Evolutionary conservation across 2,329 filamentous ascomycete genomes (phyloP).

Genomic region (Ophidiomyces ophidiicola): DNA sequence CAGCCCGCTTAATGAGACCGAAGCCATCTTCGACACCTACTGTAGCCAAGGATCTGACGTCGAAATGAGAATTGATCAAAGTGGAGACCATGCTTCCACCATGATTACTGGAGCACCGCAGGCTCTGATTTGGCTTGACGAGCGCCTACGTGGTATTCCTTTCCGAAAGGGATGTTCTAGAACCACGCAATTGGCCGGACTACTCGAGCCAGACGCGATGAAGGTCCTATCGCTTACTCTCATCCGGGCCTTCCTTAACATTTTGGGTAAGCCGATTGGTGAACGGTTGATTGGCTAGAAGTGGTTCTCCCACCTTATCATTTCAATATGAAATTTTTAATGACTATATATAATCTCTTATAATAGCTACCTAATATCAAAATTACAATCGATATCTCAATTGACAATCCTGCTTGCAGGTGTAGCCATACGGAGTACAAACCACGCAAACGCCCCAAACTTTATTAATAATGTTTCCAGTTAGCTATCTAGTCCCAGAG

Average conservation of each 20-base stretch:
- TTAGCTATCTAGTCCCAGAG: too few relatives aligned
- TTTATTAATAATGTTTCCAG: too few relatives aligned
- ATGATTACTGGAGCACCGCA: constrained; percentile 23
- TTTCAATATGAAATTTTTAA: too few relatives aligned
- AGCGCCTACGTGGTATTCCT: constrained; percentile 17
- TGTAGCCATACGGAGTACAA: too few relatives aligned
- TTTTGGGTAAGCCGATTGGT: constrained; percentile 11
- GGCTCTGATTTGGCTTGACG: constrained; percentile 24
- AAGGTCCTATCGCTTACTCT: constrained; percentile 5
- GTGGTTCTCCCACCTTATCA: neutral
- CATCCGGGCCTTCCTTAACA: constrained; percentile 6
- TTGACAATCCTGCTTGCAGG: too few relatives aligned
- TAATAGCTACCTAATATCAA: too few relatives aligned
- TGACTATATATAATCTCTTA: too few relatives aligned
- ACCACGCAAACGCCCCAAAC: too few relatives aligned
- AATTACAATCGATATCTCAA: too few relatives aligned
- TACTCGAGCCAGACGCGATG: constrained; percentile 9
- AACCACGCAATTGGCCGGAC: constrained; percentile 4
- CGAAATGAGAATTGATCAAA: constrained; percentile 35
- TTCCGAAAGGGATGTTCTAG: constrained; percentile 6
- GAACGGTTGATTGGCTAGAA: constrained; percentile 2
- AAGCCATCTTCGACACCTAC: constrained; percentile 33
- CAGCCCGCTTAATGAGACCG: constrained; percentile 34
- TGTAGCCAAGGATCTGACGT: constrained; percentile 34
- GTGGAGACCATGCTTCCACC: constrained; percentile 33